Percentiles rank a stretch among this genome's conserved stretches.
Evolutionary conservation across 2,329 filamentous ascomycete genomes (phyloP).

Genomic region (Xylariales sp.): DNA sequence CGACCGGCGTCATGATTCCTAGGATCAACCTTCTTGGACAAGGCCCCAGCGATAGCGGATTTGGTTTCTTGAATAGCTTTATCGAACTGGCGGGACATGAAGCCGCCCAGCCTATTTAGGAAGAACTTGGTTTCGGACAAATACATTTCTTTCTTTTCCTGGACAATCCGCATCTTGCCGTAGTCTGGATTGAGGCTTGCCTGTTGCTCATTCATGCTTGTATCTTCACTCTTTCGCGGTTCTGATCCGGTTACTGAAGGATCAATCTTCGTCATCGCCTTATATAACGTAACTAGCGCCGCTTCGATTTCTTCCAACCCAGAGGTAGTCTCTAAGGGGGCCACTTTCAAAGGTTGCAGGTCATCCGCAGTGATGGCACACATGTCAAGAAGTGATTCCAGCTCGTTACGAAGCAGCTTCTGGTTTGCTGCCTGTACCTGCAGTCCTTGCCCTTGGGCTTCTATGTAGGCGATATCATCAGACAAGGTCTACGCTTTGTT

Average conservation of each 20-base stretch:
- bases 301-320: slow-evolving; percentile 83
- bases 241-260: slow-evolving; percentile 74
- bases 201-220: slow-evolving; percentile 58
- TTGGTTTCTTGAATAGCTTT: slow-evolving; percentile 77
- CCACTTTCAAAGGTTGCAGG: slow-evolving; percentile 77
- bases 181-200: slow-evolving; percentile 76
- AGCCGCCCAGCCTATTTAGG: slow-evolving; percentile 81
- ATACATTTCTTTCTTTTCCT: slow-evolving; percentile 94
- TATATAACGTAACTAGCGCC: slow-evolving; percentile 84
- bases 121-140: slow-evolving; percentile 80
- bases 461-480: slow-evolving; percentile 96
- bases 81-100: slow-evolving; percentile 84
- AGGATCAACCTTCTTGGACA: slow-evolving; percentile 75
- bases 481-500: slow-evolving; percentile 77
- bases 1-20: slow-evolving; percentile 78
- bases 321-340: slow-evolving; percentile 76
- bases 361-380: slow-evolving; percentile 86
- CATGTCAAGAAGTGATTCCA: slow-evolving; percentile 88
- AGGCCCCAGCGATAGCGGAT: slow-evolving; percentile 69
- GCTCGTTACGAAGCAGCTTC: slow-evolving; percentile 89
- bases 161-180: slow-evolving; percentile 91
- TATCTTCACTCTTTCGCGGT: slow-evolving; percentile 60
- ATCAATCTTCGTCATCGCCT: slow-evolving; percentile 93
- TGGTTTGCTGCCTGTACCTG: slow-evolving; percentile 98
- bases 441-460: slow-evolving; percentile 94